Base-by-base conservation (phyloP, 1,284 basidiomycete species). In the Cutaneotrichosporon sp. region DNA sequence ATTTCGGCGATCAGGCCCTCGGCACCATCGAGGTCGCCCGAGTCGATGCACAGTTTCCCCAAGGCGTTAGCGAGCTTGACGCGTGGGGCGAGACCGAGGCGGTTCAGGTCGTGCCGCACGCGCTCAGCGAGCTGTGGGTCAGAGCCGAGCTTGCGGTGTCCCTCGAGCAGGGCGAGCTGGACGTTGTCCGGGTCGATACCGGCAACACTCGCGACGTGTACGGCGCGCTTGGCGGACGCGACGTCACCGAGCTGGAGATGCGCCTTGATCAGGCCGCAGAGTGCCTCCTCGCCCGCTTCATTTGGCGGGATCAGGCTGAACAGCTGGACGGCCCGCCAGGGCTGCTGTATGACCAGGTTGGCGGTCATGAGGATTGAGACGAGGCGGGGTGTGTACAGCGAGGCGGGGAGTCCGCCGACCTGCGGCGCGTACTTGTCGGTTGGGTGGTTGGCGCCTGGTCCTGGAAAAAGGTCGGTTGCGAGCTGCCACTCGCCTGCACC, bases 91-190 rank as follows among this genome's bases (percentile, higher is more conserved):
- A 73, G 26, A 3, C 62, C 64, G 22, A 76, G 59, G 13, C 49
- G 36, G 13, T 63, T 63, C 7, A 76, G 55, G 53, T 73, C 72
- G 0, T 58, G 32, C 26, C 76, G 60, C 7, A 77, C 72, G 30
- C 68, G 69, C 18, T 65, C 60, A 60, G 76, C 76, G 30, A 77
- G 52, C 26, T 70, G 60, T 10, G 56, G 58, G 51, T 73, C 70
- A 14, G 65, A 52, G 11, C 75, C 75, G 9, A 78, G 65, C 13
- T 56, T 64, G 32, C 71, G 66, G 61, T 76, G 72, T 13, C 76
- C 76, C 13, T 65, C 49, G 32, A 78, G 61, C 30, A 78, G 72
- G 11, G 74, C 70, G 46, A 76, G 40, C 68, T 76, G 75, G 56
- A 65, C 46, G 8, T 47, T 56, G 7, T 40, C 52, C 5, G 52